Evolutionary conservation across 495 filamentous ascomycete species (phyloP), one percentile per base, ranked within the genome.

Genomic region (Hyaloscypha hepaticicola): DNA sequence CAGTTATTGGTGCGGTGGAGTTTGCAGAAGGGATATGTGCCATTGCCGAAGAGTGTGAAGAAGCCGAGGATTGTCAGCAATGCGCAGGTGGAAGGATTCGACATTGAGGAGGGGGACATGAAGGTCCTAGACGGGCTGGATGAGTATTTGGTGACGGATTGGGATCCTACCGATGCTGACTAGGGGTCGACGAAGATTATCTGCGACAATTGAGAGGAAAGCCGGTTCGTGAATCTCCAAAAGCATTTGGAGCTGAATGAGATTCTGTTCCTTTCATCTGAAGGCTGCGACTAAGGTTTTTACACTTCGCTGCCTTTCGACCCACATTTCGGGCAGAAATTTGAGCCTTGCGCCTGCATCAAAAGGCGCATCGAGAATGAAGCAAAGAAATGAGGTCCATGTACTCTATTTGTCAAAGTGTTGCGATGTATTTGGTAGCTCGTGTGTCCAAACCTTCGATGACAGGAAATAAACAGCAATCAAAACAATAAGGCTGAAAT

Each of bases 1-100:
- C 93, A 97, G 78, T 79, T 96, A 16, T 72, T 97, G 67, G 62
- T 97, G 16, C 81, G 90, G 55, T 97, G 93, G 93, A 91, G 89
- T 70, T 76, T 97, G 76, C 91, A 96, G 72, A 92, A 88, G 76
- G 87, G 86, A 1, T 85, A 84, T 58, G 79, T 92, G 26, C 88
- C 89, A n/a, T 79, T 94, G 33, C 89, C 91, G 4, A 94, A 94
- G 78, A 91, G 88, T 41, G 88, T 86, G 0, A 90, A 83, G 0
- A 75, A 80, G 11, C 77, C 77, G 27, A 77, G 91, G 8, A 93
- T 95, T 65, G 76, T 77, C 67, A 86, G 89, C 71, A 97, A 97
- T 73, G 80, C 85, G 0, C 77, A 86, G 33, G 77, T 96, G 1
- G 96, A 87, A 74, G 89, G 90, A 69, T 96, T 96, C 75, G 88